Base-by-base conservation (phyloP, 169 alveolate species). In the Hammondia hammondi region DNA sequence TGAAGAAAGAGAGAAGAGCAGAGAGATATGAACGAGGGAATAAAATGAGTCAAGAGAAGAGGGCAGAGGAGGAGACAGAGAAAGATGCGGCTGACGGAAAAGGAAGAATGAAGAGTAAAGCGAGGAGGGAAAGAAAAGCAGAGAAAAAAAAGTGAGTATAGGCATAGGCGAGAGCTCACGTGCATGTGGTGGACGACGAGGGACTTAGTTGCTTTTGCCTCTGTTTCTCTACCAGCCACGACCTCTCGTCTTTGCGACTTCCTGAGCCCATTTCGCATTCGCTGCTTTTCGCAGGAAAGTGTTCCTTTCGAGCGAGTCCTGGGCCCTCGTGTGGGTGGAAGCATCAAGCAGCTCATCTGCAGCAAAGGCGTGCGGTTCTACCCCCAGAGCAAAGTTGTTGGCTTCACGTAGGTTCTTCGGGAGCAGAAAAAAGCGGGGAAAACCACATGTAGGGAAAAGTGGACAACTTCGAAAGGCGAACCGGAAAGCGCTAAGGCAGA, bases 281-380 rank as follows among this genome's bases (percentile, higher is more conserved):
- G 24, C 24, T 5, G 14, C 91, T 27, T 35, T 52, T 35, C 71
- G 9, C 88, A 93, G 96, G 95, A 95, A 56, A 61, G 81, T 10
- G 95, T 88, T 48, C 96, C 96, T 32, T 92, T 95, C 45, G 94
- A 95, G 61, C 35, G 92, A 29, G 94, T 81, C 17, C 46, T 95
- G 61, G 96, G 96, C 3, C 10, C 2, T 46, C 93, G 88, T 67
- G 94, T 95, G 6, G 96, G 96, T 43, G 91, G 32, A 35, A 21
- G 70, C 91, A 46, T 95, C 84, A 88, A 88, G 81, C n/a, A 92
- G 24, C 48, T 95, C 43, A 67, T 95, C 61, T 81, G 32, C 29
- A 56, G 39, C 73, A 91, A 93, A 37, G 92, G 94, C 67, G 96
- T 85, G 52, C 56, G 70, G 39, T 94, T n/a, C 91, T 24, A 24